Evolutionary conservation across 2,329 filamentous ascomycete genomes (phyloP).

Genomic region (Colletotrichum falcatum): DNA sequence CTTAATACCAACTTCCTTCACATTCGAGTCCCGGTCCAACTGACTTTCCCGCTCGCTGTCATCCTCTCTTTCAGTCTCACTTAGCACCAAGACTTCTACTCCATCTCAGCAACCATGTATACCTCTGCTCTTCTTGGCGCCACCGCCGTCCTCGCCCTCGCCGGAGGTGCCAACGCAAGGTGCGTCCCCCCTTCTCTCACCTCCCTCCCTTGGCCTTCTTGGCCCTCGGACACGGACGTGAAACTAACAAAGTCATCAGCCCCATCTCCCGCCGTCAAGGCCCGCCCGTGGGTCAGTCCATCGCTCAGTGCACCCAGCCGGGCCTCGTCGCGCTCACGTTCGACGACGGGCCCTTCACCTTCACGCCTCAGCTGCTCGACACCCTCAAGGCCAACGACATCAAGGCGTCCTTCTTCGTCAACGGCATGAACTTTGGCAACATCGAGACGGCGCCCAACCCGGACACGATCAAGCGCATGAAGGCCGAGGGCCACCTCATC

Average conservation of each 20-base stretch:
- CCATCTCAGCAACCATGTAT: slow-evolving; percentile 11
- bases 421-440: slow-evolving; percentile 56
- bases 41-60: neutral
- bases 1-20: slow-evolving; percentile 7
- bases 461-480: slow-evolving; percentile 54
- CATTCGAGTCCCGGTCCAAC: neutral
- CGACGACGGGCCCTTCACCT: slow-evolving; percentile 60
- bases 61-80: neutral
- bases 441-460: slow-evolving; percentile 55
- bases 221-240: slow-evolving; percentile 3
- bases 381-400: slow-evolving; percentile 48
- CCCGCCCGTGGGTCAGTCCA: slow-evolving; percentile 21
- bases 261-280: slow-evolving; percentile 27
- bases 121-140: slow-evolving; percentile 28
- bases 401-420: slow-evolving; percentile 58
- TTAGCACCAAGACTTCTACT: neutral
- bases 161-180: slow-evolving; percentile 29
- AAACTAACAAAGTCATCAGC: slow-evolving; percentile 28
- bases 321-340: slow-evolving; percentile 59
- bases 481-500: slow-evolving; percentile 58
- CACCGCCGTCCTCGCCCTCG: slow-evolving; percentile 18
- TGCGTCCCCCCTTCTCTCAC: neutral
- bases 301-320: slow-evolving; percentile 48
- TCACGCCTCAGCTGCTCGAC: slow-evolving; percentile 57
- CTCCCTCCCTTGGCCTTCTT: neutral